Conservation (phyloP, 495 filamentous ascomycete species). For the Penicillium nucicola region DNA sequence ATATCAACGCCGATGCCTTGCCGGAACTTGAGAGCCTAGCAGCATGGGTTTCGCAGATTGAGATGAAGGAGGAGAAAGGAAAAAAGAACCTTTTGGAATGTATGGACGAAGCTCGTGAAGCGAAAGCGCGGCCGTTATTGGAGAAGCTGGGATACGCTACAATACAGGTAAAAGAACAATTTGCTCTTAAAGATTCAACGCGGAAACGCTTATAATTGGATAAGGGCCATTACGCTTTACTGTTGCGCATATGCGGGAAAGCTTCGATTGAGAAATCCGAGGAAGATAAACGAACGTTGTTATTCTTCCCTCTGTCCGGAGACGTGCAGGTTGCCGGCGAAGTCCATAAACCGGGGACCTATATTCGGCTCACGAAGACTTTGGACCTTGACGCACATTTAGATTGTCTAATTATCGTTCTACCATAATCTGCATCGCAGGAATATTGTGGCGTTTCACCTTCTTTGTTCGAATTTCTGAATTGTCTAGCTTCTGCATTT, state of each 20-base stretch:
- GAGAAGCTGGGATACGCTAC: slow-evolving; percentile 1
- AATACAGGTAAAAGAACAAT: not conserved
- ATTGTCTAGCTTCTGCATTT: too few species aligned
- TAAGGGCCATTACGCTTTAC: not conserved
- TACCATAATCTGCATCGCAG: not conserved
- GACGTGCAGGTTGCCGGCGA: slow-evolving; percentile 1
- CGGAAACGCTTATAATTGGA: not conserved
- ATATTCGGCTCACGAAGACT: not conserved
- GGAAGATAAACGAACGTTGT: not conserved
- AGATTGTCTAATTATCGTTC: not conserved
- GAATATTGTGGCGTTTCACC: too few species aligned
- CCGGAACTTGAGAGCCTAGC: slow-evolving; percentile 1
- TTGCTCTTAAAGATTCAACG: not conserved
- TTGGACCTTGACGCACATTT: not conserved
- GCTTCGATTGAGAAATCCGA: not conserved
- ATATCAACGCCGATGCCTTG: slow-evolving; percentile 1
- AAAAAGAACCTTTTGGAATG: not conserved
- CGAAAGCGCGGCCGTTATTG: not conserved
- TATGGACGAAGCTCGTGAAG: slow-evolving; percentile 1
- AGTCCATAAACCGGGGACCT: not conserved
- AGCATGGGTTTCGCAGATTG: not conserved
- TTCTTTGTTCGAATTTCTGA: too few species aligned
- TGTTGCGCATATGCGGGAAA: not conserved
- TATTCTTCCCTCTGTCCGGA: slow-evolving; percentile 4
- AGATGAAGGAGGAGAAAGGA: slow-evolving; percentile 1